phyloP scores from a whole-genome alignment of 345 rosid genomes.

The Corchorus olitorius region DNA sequence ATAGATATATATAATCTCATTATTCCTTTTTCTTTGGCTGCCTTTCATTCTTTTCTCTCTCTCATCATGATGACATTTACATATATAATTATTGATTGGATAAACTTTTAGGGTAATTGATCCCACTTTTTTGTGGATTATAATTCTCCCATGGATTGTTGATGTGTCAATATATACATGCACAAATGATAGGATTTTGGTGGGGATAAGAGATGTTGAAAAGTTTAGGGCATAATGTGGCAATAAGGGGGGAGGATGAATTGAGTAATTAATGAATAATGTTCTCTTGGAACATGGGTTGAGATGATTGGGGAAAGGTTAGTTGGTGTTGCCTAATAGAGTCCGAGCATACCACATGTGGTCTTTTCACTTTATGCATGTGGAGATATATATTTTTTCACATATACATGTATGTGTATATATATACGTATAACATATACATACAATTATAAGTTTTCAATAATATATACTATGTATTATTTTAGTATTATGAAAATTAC shows the following conservation, averaged over 20 bases:
- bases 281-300: constrained; percentile 29
- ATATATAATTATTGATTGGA: constrained; percentile 24
- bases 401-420: background rate
- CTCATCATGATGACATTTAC: constrained; percentile 5
- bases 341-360: constrained; percentile 32
- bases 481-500: no score
- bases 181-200: constrained; percentile 17
- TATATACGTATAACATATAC: no score
- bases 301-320: constrained; percentile 21
- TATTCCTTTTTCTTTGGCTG: background rate
- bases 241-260: constrained; percentile 15
- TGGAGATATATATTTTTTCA: constrained; percentile 1
- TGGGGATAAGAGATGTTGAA: constrained; percentile 12
- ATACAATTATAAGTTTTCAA: no score
- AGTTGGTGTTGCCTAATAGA: constrained; percentile 24
- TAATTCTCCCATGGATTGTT: background rate
- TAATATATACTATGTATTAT: no score
- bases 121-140: constrained; percentile 13
- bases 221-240: constrained; percentile 11
- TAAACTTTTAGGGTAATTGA: constrained; percentile 5
- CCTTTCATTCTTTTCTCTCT: background rate
- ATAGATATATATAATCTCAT: background rate
- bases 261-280: constrained; percentile 1
- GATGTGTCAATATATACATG: background rate
- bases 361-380: constrained; percentile 24